A percentile compares a stretch with the other conserved stretches of the same genome.
phyloP scores from a whole-genome alignment of 2,329 filamentous ascomycete species.

The Fusarium cyanostomum region DNA sequence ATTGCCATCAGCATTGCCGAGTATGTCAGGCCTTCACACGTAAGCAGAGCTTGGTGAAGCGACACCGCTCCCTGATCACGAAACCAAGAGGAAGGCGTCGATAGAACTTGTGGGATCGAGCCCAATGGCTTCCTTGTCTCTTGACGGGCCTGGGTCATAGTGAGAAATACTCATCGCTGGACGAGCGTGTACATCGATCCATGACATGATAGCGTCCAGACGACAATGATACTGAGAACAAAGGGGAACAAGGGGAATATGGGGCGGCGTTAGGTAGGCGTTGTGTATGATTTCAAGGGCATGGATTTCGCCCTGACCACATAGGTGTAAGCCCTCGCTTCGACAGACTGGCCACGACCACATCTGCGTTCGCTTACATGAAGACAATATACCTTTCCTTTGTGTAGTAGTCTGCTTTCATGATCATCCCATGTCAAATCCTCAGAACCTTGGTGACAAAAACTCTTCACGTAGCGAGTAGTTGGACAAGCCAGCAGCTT shows the following conservation, averaged over 20 bases:
- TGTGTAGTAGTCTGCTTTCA: not conserved
- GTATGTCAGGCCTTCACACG: constrained; percentile 28
- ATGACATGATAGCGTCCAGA: too few species aligned
- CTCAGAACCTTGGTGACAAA: not conserved
- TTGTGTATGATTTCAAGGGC: constrained; percentile 8
- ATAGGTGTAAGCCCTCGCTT: not conserved
- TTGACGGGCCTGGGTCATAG: too few species aligned
- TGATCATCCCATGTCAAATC: not conserved
- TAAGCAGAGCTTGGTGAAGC: constrained; percentile 16
- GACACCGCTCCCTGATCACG: too few species aligned
- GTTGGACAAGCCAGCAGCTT: not conserved
- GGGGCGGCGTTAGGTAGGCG: constrained; percentile 9
- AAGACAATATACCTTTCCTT: constrained; percentile 5
- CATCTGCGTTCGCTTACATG: not conserved
- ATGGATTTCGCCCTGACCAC: constrained; percentile 1
- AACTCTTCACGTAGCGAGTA: not conserved
- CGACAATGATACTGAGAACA: not conserved
- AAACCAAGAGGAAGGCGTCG: too few species aligned
- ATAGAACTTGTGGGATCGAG: too few species aligned
- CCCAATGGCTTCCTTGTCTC: too few species aligned
- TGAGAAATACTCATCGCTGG: too few species aligned
- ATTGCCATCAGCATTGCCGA: constrained; percentile 30
- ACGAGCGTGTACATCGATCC: too few species aligned
- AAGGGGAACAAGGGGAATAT: not conserved
- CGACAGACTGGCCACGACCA: not conserved